Evolutionary conservation across 306 rosid species (phyloP).

Genomic region (Lagenaria siceraria): DNA sequence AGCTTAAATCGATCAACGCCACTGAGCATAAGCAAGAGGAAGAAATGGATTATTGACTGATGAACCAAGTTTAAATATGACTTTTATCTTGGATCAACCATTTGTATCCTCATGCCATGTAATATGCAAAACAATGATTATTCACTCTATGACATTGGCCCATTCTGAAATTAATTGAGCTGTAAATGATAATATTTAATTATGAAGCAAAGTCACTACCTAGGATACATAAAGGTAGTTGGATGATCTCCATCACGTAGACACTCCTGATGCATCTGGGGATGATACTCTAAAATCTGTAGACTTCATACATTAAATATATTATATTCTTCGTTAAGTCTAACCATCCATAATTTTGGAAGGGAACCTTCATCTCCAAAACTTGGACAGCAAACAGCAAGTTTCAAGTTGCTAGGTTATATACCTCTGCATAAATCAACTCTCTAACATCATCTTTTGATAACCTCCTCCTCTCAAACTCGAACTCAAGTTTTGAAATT

Average conservation of each 20-base stretch:
- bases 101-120: neutral
- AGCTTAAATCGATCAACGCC: constrained; percentile 96
- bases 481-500: constrained; percentile 92
- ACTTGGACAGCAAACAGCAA: neutral
- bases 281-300: constrained; percentile 98
- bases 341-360: neutral
- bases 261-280: constrained; percentile 87
- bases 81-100: neutral
- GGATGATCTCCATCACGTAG: constrained; percentile 81
- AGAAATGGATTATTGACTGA: neutral
- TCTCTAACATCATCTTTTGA: constrained; percentile 90
- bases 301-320: constrained; percentile 15
- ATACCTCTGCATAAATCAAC: constrained; percentile 89
- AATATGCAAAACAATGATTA: neutral
- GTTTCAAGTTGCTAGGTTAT: constrained; percentile 10
- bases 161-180: neutral
- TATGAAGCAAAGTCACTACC: constrained; percentile 18
- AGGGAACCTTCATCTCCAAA: neutral
- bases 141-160: neutral
- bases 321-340: constrained; percentile 8
- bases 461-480: constrained; percentile 82
- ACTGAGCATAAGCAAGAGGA: constrained; percentile 31
- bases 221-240: constrained; percentile 94
- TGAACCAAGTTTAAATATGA: neutral
- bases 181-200: neutral